Evolutionary conservation across 139 green algal genomes (phyloP), one percentile per base, ranked within the genome.

Genomic region (Mesotaenium endlicherianum): DNA sequence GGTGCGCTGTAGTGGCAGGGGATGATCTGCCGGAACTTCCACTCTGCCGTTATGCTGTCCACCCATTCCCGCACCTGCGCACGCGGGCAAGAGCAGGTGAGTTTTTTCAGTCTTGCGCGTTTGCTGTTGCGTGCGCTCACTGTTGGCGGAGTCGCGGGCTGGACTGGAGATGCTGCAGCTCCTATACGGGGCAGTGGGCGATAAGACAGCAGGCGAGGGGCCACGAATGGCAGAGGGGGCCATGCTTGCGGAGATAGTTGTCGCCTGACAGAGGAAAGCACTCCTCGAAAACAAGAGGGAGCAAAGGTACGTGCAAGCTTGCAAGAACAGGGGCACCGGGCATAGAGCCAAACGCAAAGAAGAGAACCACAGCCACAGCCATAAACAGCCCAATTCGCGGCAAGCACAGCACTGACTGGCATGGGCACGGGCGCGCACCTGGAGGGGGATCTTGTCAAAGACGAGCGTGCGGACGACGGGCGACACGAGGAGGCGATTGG

Each of bases 401-500:
- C n/a, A 75, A 76, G 20, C 39, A 20, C 42, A 16, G 83, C 38
- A n/a, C n/a, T n/a, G n/a, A n/a, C n/a, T n/a, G n/a, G n/a, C n/a
- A n/a, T n/a, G n/a, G n/a, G n/a, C n/a, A n/a, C n/a, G n/a, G n/a
- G n/a, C 45, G 67, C 80, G 57, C 2, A 88, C 83, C 83, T 88
- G 31, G 1, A 80, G 81, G 16, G 84, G 91, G 11, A 93, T 86
- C 47, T 97, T 97, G 72, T 64, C 88, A 86, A 97, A 98, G 26
- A 98, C 95, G 6, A 98, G 90, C 1, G 89, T 94, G 69, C 92
- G 85, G 16, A 98, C 90, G 41, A 98, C 94, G 16, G 95, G 95
- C 0, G 92, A 93, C 4, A 97, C 93, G 0, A 98, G 91, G 6
- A 98, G 90, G 11, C 85, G 80, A 43, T 93, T 79, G 36, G 86